Evolutionary conservation across 176 grass and related monocot species (phyloP), one percentile per base, ranked within the genome.

Genomic region (Dendrocalamus sinicus): DNA sequence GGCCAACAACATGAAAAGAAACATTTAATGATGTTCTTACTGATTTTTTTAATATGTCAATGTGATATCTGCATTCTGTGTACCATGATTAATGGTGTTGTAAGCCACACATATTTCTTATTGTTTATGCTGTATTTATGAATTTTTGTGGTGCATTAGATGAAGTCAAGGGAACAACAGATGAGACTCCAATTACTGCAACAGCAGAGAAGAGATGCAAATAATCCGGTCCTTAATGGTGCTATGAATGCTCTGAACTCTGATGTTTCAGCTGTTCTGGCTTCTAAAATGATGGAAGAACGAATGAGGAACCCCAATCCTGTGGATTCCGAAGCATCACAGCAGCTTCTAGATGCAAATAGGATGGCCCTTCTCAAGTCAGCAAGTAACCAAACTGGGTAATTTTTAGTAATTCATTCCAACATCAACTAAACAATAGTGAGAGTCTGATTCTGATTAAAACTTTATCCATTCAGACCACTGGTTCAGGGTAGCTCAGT

Each of bases 101-200:
- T 73, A 51, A 67, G n/a, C 53, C 52, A 40, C 39, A 37, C 23
- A 3, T 61, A 24, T 44, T 67, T 14, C 62, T 79, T 45, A 65
- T 37, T 47, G 43, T 47, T 71, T 81, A 55, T 44, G 17, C 44
- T 66, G 23, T 80, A 28, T 90, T 84, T 66, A 37, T 72, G 17
- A 41, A 73, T 28, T 50, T 65, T 62, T 41, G 19, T 89, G 92
- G 23, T 76, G 28, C 64, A 12, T 6, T 75, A 94, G 73, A 75
- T 91, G 39, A 97, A 97, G 65, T 86, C 95, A 46, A 91, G 92
- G 70, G 95, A 97, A 43, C 92, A 93, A 26, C 95, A 97, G 67
- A 85, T 92, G 75, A 82, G 82, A 30, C 85, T 93, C 28, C 95
- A 97, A 15, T 9, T 91, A 23, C 76, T 93, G 76, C 95, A 97